phyloP scores from a whole-genome alignment of 2,329 filamentous ascomycete species.

The Scolecobasidium constrictum region DNA sequence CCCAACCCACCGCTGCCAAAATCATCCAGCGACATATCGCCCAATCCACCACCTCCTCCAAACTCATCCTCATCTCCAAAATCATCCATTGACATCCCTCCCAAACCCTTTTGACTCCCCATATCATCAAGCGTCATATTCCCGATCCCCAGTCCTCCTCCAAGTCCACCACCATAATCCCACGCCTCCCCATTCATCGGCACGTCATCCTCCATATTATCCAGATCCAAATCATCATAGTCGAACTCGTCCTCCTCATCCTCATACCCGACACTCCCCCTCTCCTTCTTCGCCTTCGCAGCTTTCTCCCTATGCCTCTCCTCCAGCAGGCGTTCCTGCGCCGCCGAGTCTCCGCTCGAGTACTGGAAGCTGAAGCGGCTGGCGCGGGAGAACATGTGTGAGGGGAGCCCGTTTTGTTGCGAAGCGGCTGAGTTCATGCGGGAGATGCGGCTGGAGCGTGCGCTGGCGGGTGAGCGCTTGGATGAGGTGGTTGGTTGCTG shows the following conservation, averaged over 20 bases:
- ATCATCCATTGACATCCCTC: not conserved
- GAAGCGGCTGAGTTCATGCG: not conserved
- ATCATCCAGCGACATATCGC: not conserved
- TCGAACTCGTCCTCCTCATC: conserved; percentile 19
- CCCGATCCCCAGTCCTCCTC: conserved; percentile 4
- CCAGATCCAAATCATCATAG: conserved; percentile 22
- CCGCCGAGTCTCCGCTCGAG: conserved; percentile 53
- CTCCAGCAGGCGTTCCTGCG: conserved; percentile 58
- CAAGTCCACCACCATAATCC: conserved; percentile 10
- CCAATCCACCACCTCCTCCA: not conserved
- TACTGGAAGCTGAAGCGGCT: conserved; percentile 78
- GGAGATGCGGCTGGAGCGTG: conserved; percentile 3
- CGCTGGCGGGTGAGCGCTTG: not conserved
- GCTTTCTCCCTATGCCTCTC: conserved; percentile 60
- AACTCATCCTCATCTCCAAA: not conserved
- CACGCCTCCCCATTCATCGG: conserved; percentile 7
- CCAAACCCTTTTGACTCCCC: not conserved
- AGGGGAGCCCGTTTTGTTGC: conserved; percentile 2
- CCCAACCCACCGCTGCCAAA: not conserved
- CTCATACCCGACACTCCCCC: conserved; percentile 8
- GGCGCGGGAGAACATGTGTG: conserved; percentile 51
- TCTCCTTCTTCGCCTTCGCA: conserved; percentile 37
- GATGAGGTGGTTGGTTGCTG: not conserved
- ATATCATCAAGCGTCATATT: conserved; percentile 7
- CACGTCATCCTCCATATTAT: conserved; percentile 10